Conservation (phyloP, 169 alveolate species). For the Plasmodium fragile region DNA sequence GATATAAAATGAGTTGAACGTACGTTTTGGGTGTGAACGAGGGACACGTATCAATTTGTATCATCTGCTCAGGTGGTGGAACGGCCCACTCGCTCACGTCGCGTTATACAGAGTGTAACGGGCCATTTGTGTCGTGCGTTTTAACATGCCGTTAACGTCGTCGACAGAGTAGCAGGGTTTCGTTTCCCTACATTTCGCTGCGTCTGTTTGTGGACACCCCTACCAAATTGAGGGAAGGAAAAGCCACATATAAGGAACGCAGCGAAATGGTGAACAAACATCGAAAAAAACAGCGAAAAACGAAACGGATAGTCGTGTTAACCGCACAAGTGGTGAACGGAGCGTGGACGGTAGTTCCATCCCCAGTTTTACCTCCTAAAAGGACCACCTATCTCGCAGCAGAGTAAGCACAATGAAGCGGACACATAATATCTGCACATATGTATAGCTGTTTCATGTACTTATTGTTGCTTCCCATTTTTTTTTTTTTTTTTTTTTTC, state of each 20-base stretch:
- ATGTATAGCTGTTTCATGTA: not conserved
- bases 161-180: not conserved
- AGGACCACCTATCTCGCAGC: not conserved
- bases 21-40: not conserved
- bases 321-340: not conserved
- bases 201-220: not conserved
- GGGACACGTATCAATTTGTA: not conserved
- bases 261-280: not conserved
- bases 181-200: not conserved
- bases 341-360: not conserved
- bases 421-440: constrained; percentile 1
- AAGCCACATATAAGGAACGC: not conserved
- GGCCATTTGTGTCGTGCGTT: not conserved
- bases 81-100: not conserved
- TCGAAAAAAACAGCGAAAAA: not conserved
- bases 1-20: not conserved
- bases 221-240: not conserved
- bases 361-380: not conserved
- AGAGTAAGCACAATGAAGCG: not conserved
- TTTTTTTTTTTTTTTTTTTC: not conserved
- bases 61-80: not conserved
- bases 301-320: not conserved
- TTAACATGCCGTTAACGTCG: not conserved
- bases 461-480: not conserved
- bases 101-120: not conserved